Evolutionary conservation across 2,329 filamentous ascomycete genomes (phyloP).

Genomic region (Aureobasidium lini): DNA sequence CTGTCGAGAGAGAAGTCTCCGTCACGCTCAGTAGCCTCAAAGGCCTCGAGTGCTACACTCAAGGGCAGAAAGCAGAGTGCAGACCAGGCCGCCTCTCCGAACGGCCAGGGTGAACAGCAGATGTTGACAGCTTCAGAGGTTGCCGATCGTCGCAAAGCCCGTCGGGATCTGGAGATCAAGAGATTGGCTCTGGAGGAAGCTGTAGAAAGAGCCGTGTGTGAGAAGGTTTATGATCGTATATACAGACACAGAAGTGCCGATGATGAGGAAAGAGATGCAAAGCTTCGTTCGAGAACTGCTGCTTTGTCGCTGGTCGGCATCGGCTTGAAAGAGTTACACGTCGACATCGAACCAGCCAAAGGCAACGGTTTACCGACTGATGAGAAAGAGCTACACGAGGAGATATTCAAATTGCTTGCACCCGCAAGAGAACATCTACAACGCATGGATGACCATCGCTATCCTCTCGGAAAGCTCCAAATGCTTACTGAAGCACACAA

Average conservation of each 20-base stretch:
- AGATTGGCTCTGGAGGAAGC: conserved; percentile 75
- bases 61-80: conserved; percentile 34
- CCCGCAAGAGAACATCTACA: conserved; percentile 60
- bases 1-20: conserved; percentile 62
- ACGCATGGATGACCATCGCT: conserved; percentile 78
- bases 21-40: conserved; percentile 49
- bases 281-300: conserved; percentile 86
- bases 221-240: conserved; percentile 64
- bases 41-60: conserved; percentile 47
- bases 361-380: conserved; percentile 51
- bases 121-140: conserved; percentile 89
- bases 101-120: conserved; percentile 58
- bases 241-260: conserved; percentile 88
- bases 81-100: conserved; percentile 28
- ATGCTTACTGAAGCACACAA: conserved; percentile 85
- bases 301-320: conserved; percentile 88
- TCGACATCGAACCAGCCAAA: conserved; percentile 57
- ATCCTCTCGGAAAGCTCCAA: conserved; percentile 84
- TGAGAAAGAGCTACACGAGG: conserved; percentile 47
- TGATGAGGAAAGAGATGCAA: conserved; percentile 91
- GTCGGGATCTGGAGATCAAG: conserved; percentile 72
- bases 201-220: conserved; percentile 62
- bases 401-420: conserved; percentile 66
- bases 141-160: conserved; percentile 67
- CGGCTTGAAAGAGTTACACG: conserved; percentile 72